Percentiles rank a stretch among this genome's conserved stretches.
Evolutionary conservation across 176 grass and related monocot species (phyloP).

Genomic region (Typha latifolia): DNA sequence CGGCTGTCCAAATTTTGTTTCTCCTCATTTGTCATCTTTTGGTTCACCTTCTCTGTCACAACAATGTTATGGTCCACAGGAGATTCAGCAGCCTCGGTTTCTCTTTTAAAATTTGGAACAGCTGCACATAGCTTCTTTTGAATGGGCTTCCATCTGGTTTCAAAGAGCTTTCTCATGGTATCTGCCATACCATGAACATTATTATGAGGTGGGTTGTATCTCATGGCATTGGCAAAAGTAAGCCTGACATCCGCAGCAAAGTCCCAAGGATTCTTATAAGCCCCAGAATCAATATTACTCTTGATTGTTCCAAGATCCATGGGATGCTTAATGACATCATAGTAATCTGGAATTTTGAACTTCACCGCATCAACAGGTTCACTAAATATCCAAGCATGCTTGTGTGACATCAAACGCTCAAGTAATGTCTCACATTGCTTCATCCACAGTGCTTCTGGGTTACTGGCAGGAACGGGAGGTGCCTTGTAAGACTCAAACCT

Average conservation of each 20-base stretch:
- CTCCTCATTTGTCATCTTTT: constrained; percentile 58
- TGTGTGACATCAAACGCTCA: constrained; percentile 79
- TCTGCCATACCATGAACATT: constrained; percentile 70
- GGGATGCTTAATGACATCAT: constrained; percentile 66
- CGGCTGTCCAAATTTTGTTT: constrained; percentile 38
- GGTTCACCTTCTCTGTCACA: constrained; percentile 28
- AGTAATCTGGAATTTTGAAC: constrained; percentile 91
- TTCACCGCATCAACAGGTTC: constrained; percentile 55
- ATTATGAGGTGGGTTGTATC: constrained; percentile 70
- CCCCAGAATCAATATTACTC: constrained; percentile 43
- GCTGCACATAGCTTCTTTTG: constrained; percentile 58
- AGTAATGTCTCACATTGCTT: constrained; percentile 66
- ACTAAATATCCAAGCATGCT: constrained; percentile 61
- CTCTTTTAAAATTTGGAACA: constrained; percentile 1
- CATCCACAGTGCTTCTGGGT: constrained; percentile 23
- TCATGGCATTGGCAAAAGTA: constrained; percentile 76
- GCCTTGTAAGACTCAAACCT: constrained; percentile 26
- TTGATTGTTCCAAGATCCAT: constrained; percentile 87
- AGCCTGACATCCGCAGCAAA: constrained; percentile 85
- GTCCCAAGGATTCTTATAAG: constrained; percentile 45
- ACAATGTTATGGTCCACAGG: constrained; percentile 29
- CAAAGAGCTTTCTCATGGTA: constrained; percentile 70
- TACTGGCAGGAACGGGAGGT: not conserved
- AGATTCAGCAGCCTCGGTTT: constrained; percentile 6
- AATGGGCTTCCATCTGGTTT: constrained; percentile 66